Percentiles rank a stretch among this genome's conserved stretches.
Conservation (phyloP, 139 green algal species). For the Monoraphidium neglectum region DNA sequence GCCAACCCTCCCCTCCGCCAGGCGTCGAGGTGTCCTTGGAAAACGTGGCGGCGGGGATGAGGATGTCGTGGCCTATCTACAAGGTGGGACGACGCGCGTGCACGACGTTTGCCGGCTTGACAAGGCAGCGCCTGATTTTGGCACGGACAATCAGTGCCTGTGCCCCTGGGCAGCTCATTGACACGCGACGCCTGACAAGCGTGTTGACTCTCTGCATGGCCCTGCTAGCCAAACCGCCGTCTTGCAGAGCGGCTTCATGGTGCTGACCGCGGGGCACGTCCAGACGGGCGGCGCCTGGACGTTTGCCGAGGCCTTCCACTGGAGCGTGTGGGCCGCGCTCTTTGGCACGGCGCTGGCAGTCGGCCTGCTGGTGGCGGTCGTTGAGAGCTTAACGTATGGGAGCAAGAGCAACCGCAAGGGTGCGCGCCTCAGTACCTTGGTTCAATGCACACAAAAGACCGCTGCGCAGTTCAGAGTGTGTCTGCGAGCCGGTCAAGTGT, state of each 20-base stretch:
- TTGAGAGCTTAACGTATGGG: not conserved
- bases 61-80: conserved; percentile 27
- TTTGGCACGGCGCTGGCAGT: conserved; percentile 17
- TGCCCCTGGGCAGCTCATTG: no score
- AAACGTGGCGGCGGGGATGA: conserved; percentile 14
- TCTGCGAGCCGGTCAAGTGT: no score
- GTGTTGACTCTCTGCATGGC: no score
- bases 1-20: no score
- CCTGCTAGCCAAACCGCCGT: no score
- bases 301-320: conserved; percentile 1
- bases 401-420: conserved; percentile 1
- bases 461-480: no score
- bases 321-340: conserved; percentile 19
- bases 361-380: conserved; percentile 5
- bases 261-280: conserved; percentile 3
- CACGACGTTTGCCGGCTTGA: no score
- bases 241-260: conserved; percentile 5
- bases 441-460: no score
- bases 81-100: not conserved
- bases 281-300: conserved; percentile 14
- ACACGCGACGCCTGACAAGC: no score
- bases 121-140: no score
- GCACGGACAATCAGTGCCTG: no score
- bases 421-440: no score
- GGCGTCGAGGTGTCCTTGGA: conserved; percentile 11